Conservation (phyloP, 192 early-diverging fungal genomes). For the Coemansia sp. region DNA sequence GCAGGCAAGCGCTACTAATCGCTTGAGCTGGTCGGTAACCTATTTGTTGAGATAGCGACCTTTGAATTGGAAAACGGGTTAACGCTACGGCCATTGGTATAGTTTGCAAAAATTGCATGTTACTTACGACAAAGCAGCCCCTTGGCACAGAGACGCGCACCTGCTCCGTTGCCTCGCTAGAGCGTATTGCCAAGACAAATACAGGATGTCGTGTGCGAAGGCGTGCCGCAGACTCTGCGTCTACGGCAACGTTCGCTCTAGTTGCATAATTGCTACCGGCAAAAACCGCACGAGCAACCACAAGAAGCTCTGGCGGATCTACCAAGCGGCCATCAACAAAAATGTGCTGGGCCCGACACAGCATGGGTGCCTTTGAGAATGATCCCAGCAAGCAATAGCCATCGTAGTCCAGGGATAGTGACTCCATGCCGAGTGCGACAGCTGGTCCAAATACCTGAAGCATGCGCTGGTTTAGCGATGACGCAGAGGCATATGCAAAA, state of each 20-base stretch:
- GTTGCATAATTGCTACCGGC: constrained; percentile 14
- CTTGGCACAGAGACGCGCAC: not conserved
- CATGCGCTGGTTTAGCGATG: constrained; percentile 37
- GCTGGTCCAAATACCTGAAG: constrained; percentile 32
- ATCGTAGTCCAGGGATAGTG: constrained; percentile 25
- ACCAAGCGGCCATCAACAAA: constrained; percentile 13
- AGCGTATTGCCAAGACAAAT: constrained; percentile 32
- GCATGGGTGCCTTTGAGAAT: constrained; percentile 24
- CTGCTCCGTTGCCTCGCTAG: not conserved
- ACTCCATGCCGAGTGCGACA: constrained; percentile 24
- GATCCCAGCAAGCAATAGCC: constrained; percentile 27
- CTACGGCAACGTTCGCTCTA: not conserved
- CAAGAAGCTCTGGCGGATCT: constrained; percentile 16
- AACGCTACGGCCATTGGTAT: not conserved
- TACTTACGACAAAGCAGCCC: not conserved
- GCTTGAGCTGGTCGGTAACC: constrained; percentile 16
- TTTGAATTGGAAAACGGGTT: too few species aligned
- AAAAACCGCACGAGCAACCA: constrained; percentile 14
- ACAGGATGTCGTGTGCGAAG: constrained; percentile 15
- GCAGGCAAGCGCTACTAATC: constrained; percentile 28
- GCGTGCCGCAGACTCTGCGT: not conserved
- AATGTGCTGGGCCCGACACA: constrained; percentile 33
- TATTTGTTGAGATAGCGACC: too few species aligned
- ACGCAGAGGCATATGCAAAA: constrained; percentile 21
- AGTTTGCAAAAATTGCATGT: not conserved